Evolutionary conservation across 2,329 filamentous ascomycete genomes (phyloP).

Genomic region (Pseudocercospora macadamiae): DNA sequence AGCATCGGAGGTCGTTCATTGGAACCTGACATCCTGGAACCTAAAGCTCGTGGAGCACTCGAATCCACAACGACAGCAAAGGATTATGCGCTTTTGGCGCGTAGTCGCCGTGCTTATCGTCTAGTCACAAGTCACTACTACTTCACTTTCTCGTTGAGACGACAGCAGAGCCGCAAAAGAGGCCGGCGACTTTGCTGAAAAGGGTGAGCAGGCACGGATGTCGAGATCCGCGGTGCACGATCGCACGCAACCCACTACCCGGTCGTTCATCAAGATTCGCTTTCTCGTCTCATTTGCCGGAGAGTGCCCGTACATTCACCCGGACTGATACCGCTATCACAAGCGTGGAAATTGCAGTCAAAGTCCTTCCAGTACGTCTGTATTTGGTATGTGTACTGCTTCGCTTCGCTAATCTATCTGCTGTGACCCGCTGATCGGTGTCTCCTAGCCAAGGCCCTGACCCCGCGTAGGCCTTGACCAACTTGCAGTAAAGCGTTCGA

Average conservation of each 20-base stretch:
- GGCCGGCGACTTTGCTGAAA: background rate
- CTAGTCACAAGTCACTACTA: background rate
- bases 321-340: background rate
- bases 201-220: background rate
- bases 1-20: background rate
- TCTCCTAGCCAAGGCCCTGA: background rate
- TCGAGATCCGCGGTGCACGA: constrained; percentile 3
- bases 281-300: background rate
- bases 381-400: background rate
- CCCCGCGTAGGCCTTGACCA: background rate
- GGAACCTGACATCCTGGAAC: too few relatives aligned
- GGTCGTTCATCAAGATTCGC: background rate
- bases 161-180: background rate
- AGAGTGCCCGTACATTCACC: background rate
- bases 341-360: background rate
- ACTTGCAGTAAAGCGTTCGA: background rate
- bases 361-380: background rate
- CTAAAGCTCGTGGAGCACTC: too few relatives aligned
- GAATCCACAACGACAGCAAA: too few relatives aligned
- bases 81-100: background rate
- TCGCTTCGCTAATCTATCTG: constrained; percentile 6
- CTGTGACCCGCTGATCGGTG: background rate
- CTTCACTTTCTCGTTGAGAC: too few relatives aligned
- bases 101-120: background rate
- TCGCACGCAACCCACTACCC: background rate